Percentiles rank a stretch among this genome's conserved stretches.
These are phyloP conservation scores for Morella rubra DNA, from an alignment of 306 rosid genomes.

Conservation along the genomic window DNA sequence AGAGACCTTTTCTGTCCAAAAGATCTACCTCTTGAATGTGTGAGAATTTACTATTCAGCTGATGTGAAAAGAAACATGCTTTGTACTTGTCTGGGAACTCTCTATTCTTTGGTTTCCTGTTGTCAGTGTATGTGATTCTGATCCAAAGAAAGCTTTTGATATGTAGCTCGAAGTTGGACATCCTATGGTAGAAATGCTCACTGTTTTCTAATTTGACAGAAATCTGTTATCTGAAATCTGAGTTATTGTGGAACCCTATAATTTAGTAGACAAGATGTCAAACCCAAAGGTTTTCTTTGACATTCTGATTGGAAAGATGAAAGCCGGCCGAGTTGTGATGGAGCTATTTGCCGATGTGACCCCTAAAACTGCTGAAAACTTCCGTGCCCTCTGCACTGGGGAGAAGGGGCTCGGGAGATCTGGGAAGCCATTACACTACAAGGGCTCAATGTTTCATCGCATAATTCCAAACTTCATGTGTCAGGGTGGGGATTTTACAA, in stretches of 20 bases:
- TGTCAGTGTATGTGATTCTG: neutral
- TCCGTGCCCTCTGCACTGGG: constrained; percentile 84
- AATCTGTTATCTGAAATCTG: neutral
- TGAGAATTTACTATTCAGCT: neutral
- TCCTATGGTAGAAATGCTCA: neutral
- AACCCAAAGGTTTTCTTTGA: constrained; percentile 89
- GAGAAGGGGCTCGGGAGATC: constrained; percentile 67
- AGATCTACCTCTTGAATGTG: neutral
- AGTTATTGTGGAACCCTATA: neutral
- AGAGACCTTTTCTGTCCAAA: neutral
- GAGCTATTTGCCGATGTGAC: constrained; percentile 69
- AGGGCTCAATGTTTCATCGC: constrained; percentile 76
- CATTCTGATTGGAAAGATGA: constrained; percentile 65
- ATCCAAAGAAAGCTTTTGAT: neutral
- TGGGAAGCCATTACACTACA: constrained; percentile 69
- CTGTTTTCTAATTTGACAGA: neutral
- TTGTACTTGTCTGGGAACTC: neutral
- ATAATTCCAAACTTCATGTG: constrained; percentile 82
- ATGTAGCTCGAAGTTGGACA: neutral
- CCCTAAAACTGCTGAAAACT: constrained; percentile 88
- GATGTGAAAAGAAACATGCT: neutral
- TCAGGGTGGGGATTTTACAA: constrained; percentile 87
- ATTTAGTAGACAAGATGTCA: constrained; percentile 37
- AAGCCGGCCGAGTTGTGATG: constrained; percentile 78
- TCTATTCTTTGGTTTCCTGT: neutral